A percentile compares a stretch with the other conserved stretches of the same genome.
phyloP scores from a whole-genome alignment of 1,139 yeast genomes.

The Saccharomyces hybrid region DNA sequence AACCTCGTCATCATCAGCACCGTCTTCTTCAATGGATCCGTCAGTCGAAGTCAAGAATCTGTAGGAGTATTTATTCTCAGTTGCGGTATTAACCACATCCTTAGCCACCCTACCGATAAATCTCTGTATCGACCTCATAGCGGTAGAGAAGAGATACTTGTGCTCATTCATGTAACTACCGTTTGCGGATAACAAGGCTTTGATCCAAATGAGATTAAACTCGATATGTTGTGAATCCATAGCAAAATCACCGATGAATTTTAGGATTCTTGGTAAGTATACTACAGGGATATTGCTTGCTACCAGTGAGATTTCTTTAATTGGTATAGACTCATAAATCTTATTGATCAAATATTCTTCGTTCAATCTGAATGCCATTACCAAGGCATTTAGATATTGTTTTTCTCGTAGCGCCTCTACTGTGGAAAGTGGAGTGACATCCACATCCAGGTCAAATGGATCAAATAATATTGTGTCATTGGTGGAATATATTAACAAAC shows the following conservation, averaged over 20 bases:
- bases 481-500: slow-evolving; percentile 72
- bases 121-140: slow-evolving; percentile 66
- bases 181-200: slow-evolving; percentile 57
- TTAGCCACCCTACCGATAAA: slow-evolving; percentile 69
- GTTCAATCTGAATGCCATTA: slow-evolving; percentile 90
- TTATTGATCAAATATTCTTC: slow-evolving; percentile 66
- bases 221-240: slow-evolving; percentile 82
- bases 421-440: slow-evolving; percentile 78
- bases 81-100: slow-evolving; percentile 54
- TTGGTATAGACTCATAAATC: slow-evolving; percentile 71
- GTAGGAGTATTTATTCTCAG: slow-evolving; percentile 48
- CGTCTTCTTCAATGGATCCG: slow-evolving; percentile 23
- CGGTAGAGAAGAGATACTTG: slow-evolving; percentile 57
- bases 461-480: slow-evolving; percentile 75
- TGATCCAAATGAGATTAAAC: slow-evolving; percentile 76
- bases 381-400: slow-evolving; percentile 72
- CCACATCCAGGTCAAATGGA: slow-evolving; percentile 91
- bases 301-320: slow-evolving; percentile 61
- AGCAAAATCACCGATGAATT: slow-evolving; percentile 63
- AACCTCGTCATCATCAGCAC: slow-evolving; percentile 11
- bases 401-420: slow-evolving; percentile 54
- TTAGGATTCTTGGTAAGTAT: slow-evolving; percentile 60
- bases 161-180: slow-evolving; percentile 65
- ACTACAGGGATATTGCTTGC: slow-evolving; percentile 64
- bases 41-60: slow-evolving; percentile 37